Conservation (phyloP, 2,329 filamentous ascomycete genomes). For the Coniosporium tulheliwenetii region DNA sequence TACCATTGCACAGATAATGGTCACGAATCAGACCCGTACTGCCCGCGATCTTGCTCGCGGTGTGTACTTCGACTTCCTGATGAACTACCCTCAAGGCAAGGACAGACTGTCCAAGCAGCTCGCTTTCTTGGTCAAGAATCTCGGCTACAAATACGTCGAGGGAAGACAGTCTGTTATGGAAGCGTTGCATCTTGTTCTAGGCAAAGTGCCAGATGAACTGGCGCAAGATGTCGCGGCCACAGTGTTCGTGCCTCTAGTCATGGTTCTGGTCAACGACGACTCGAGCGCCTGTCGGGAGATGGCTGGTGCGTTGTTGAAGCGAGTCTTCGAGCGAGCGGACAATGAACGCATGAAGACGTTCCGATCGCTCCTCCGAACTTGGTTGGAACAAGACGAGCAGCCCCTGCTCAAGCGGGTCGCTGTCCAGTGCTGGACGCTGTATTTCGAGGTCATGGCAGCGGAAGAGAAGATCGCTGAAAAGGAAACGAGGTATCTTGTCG, state of each 20-base stretch:
- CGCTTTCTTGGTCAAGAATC: constrained; percentile 73
- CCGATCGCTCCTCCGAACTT: constrained; percentile 53
- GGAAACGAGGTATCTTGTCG: constrained; percentile 46
- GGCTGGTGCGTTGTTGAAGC: constrained; percentile 63
- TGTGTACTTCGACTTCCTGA: constrained; percentile 84
- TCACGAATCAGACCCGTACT: constrained; percentile 82
- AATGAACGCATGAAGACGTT: constrained; percentile 57
- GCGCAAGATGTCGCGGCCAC: constrained; percentile 67
- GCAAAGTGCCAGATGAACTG: constrained; percentile 68
- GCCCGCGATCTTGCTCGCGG: constrained; percentile 78
- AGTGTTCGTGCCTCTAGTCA: constrained; percentile 74
- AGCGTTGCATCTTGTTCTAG: constrained; percentile 69
- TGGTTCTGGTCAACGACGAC: constrained; percentile 79
- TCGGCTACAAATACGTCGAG: constrained; percentile 78
- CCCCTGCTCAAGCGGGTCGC: constrained; percentile 54
- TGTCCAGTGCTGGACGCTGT: constrained; percentile 68
- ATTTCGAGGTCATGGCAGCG: constrained; percentile 55
- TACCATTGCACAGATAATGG: constrained; percentile 80
- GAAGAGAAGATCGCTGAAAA: constrained; percentile 43
- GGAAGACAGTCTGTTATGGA: constrained; percentile 90
- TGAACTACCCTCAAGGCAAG: constrained; percentile 87
- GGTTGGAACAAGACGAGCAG: constrained; percentile 64
- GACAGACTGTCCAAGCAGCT: constrained; percentile 80
- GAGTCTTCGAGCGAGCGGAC: constrained; percentile 65
- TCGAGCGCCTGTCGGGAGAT: constrained; percentile 72